Percentiles rank a stretch among this genome's conserved stretches.
These are phyloP conservation scores for Aspergillus hortae DNA, from an alignment of 2,329 filamentous ascomycete species.

Conservation along the genomic window DNA sequence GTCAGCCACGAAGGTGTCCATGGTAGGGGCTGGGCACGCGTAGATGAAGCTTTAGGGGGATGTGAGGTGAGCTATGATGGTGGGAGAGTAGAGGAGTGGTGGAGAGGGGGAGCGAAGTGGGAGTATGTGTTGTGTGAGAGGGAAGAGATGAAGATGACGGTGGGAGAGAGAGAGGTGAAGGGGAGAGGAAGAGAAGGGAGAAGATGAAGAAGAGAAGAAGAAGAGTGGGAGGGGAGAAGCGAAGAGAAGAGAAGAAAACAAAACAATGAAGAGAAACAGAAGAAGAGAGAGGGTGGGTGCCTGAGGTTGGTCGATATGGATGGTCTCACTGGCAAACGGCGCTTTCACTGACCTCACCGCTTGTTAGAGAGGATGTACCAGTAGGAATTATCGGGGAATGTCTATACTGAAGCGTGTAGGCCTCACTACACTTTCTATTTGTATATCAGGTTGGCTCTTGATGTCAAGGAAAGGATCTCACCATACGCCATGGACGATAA, in stretches of 20 bases:
- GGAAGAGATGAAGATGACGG: not conserved
- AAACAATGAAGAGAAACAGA: slow-evolving; percentile 2
- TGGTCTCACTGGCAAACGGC: no score
- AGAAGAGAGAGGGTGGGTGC: not conserved
- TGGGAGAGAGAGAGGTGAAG: not conserved
- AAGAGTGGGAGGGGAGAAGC: not conserved
- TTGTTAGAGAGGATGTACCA: no score
- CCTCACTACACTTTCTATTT: no score
- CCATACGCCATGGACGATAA: no score
- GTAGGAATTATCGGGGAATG: no score
- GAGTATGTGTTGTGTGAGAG: not conserved
- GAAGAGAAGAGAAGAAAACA: slow-evolving; percentile 4
- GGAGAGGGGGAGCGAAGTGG: not conserved
- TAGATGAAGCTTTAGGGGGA: not conserved
- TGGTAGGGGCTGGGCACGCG: slow-evolving; percentile 4
- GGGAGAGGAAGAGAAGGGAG: not conserved
- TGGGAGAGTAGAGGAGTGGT: not conserved
- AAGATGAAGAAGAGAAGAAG: not conserved
- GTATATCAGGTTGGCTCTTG: no score
- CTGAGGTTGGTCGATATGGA: not conserved
- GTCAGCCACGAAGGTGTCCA: slow-evolving; percentile 18
- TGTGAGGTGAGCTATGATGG: not conserved
- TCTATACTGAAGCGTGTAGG: no score
- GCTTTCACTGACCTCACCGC: no score
- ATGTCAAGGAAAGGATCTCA: no score